These are phyloP conservation scores for Chaetomiaceae sp. DNA, from an alignment of 2,329 filamentous ascomycete species.

Conservation along the genomic window DNA sequence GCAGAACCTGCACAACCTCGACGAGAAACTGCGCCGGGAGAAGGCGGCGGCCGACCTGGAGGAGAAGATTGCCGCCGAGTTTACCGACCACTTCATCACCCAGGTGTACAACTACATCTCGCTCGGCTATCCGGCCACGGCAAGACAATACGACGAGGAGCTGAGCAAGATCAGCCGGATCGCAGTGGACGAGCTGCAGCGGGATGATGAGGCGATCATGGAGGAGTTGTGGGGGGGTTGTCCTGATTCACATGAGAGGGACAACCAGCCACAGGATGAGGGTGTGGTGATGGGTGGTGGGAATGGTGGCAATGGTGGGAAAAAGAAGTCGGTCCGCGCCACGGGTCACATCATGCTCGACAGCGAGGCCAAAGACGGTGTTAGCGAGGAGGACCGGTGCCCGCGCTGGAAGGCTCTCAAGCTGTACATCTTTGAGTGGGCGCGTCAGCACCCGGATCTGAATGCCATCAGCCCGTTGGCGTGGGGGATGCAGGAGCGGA, in stretches of 20 bases:
- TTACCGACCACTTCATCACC: constrained; percentile 79
- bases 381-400: constrained; percentile 48
- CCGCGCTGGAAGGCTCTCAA: constrained; percentile 79
- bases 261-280: too few relatives aligned
- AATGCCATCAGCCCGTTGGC: constrained; percentile 54
- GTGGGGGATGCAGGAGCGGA: constrained; percentile 64
- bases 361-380: constrained; percentile 38
- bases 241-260: too few relatives aligned
- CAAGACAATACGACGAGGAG: constrained; percentile 78
- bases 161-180: constrained; percentile 76
- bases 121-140: constrained; percentile 83
- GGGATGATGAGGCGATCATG: constrained; percentile 60
- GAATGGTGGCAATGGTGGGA: background rate
- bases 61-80: constrained; percentile 60
- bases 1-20: constrained; percentile 47
- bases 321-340: constrained; percentile 40
- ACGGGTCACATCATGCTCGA: constrained; percentile 73
- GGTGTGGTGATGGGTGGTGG: too few relatives aligned
- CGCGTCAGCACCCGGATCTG: constrained; percentile 75
- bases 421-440: constrained; percentile 85
- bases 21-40: constrained; percentile 47
- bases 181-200: constrained; percentile 61
- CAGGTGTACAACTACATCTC: constrained; percentile 98
- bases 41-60: constrained; percentile 48
- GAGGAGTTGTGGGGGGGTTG: constrained; percentile 30